Base-by-base conservation (phyloP, 257 asterid species). In the Henckelia pumila region DNA sequence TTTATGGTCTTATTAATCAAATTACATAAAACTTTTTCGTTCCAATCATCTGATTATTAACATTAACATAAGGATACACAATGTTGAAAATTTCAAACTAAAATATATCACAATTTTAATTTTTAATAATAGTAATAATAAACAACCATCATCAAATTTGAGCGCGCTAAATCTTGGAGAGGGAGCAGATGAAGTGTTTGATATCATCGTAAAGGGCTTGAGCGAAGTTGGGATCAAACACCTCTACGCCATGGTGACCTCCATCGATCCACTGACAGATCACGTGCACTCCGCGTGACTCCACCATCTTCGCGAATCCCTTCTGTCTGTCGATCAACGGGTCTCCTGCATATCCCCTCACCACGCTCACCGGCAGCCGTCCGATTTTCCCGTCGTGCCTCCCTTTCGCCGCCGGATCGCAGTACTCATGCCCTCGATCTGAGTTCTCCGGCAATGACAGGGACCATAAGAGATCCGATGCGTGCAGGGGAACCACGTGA, bases 191-290 rank as follows among this genome's bases (percentile, higher is more conserved):
- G 50, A 89, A 89, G 0, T 70, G 59, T 61, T 66, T 78, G 19
- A 89, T 0, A 62, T 74, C 84, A 71, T 76, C 77, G 19, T 73
- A 74, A 62, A 80, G 32, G 60, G 76, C 79, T 55, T 74, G 74
- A 7, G 89, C 91, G 60, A 68, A 72, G 24, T 72, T 64, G 2
- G 86, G 85, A 47, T 88, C 87, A 49, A 66, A 74, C 3, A 84
- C 3, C 74, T 90, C 97, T 63, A 80, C 95, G 2, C 32, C 96
- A 66, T 88, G 97, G 61, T 77, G 59, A 21, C 95, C 97, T 0
- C 76, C 79, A 2, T 84, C 88, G 9, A 65, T 21, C 61, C 88
- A 82, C 66, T 74, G 79, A 10, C 64, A 19, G 17, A 66, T 73
- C 83, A 88, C 95, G 70, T 73, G 75, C 74, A 71, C 86, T 2